Evolutionary conservation across 2,329 filamentous ascomycete genomes (phyloP), one percentile per base, ranked within the genome.

Genomic region (Fusarium sp.): DNA sequence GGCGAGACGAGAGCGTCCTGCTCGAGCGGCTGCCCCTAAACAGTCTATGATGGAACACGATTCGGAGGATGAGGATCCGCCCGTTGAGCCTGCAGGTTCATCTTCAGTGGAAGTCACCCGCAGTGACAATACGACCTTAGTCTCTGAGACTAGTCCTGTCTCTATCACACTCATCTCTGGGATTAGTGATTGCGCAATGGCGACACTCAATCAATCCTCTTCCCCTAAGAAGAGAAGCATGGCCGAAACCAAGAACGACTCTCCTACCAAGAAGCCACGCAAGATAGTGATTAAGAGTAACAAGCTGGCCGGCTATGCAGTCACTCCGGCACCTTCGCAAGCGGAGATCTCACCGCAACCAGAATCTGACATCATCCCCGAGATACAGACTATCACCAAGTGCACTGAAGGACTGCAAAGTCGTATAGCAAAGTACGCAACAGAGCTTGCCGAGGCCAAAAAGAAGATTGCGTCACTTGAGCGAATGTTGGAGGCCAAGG

Each of bases 201-300:
- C 21, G 8, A 37, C 43, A 18, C 40, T 34, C 9, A 61, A 49
- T 16, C 47, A 48, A 28, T 7, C 37, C 7, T 16, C 13, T 25
- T 23, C 46, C 18, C 40, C n/a, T 2, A 37, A 37, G 16, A 68
- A 66, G n/a, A 42, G 66, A 55, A 41, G 11, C 14, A 59, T 28
- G 11, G 18, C 23, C 23, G 37, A 48, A 16, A 32, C 30, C 21
- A 43, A 53, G 18, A 40, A 28, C 27, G 43, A 37, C 14, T 63
- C 61, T 21, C 61, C 51, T 5, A 18, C 12, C 14, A 69, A 67
- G 43, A 69, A 58, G 34, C 6, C 43, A 7, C 66, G 66, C 3
- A 68, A 41, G 21, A 21, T 63, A 25, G 12, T 51, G 28, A 25
- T 63, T 13, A 67, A 62, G 43, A 30, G 27, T 41, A 63, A 23